Evolutionary conservation across 805 yeast species (phyloP).

Genomic region (Cyberlindnera petersonii): DNA sequence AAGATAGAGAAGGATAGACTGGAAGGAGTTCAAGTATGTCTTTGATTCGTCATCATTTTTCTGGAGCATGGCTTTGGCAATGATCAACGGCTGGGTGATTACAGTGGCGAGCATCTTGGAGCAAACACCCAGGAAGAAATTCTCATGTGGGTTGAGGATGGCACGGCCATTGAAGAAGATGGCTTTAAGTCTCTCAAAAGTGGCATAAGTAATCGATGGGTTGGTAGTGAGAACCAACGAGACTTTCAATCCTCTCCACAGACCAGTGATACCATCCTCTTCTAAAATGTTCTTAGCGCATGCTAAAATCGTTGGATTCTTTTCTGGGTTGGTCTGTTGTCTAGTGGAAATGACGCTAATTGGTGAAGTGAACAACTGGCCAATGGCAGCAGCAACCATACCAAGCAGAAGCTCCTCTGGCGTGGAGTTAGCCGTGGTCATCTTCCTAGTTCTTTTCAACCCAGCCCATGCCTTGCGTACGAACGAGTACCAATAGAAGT

Average conservation of each 20-base stretch:
- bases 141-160: slow-evolving; percentile 55
- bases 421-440: slow-evolving; percentile 39
- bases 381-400: slow-evolving; percentile 76
- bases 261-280: slow-evolving; percentile 65
- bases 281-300: slow-evolving; percentile 49
- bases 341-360: slow-evolving; percentile 67
- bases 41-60: slow-evolving; percentile 37
- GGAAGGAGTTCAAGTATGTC: slow-evolving; percentile 50
- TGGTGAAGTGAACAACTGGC: slow-evolving; percentile 80
- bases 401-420: slow-evolving; percentile 69
- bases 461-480: slow-evolving; percentile 52
- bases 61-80: slow-evolving; percentile 80
- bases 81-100: slow-evolving; percentile 79
- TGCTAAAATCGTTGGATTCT: slow-evolving; percentile 33
- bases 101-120: slow-evolving; percentile 79
- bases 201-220: slow-evolving; percentile 84
- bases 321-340: slow-evolving; percentile 49
- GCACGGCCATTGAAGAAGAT: slow-evolving; percentile 34
- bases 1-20: slow-evolving; percentile 57
- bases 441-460: slow-evolving; percentile 23
- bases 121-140: slow-evolving; percentile 70
- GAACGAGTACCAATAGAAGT: slow-evolving; percentile 83
- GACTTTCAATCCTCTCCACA: slow-evolving; percentile 84
- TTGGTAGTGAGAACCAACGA: slow-evolving; percentile 72
- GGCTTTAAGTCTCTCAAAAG: slow-evolving; percentile 63